These are phyloP conservation scores for Alternaria infectoria DNA, from an alignment of 2,329 filamentous ascomycete species.

Conservation along the genomic window DNA sequence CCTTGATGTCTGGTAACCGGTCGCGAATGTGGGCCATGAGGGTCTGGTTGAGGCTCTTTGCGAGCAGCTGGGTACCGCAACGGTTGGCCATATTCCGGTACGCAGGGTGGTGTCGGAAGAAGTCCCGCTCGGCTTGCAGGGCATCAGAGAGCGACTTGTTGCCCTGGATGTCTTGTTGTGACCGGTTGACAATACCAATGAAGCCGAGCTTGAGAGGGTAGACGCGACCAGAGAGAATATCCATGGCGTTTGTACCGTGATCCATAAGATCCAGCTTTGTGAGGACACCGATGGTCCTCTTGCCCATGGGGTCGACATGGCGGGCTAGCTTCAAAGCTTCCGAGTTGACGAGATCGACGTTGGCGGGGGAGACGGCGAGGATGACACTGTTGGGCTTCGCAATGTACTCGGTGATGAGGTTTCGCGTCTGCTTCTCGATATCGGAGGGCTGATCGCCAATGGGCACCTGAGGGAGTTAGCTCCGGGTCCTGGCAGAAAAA, in stretches of 20 bases:
- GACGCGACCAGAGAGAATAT: conserved; percentile 95
- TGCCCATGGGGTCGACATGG: conserved; percentile 93
- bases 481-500: conserved; percentile 3
- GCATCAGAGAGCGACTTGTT: conserved; percentile 95
- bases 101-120: conserved; percentile 95
- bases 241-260: conserved; percentile 95
- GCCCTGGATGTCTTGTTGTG: conserved; percentile 95
- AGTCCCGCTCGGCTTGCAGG: conserved; percentile 86
- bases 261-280: conserved; percentile 99
- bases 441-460: conserved; percentile 97
- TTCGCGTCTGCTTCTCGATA: conserved; percentile 98
- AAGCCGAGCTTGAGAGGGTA: conserved; percentile 97
- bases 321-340: conserved; percentile 95
- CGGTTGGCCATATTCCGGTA: conserved; percentile 94
- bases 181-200: conserved; percentile 96
- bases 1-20: conserved; percentile 95
- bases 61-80: conserved; percentile 92
- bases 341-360: conserved; percentile 98
- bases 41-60: conserved; percentile 92
- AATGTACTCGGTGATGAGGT: conserved; percentile 96
- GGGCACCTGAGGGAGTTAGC: conserved; percentile 69
- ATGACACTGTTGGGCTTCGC: conserved; percentile 99
- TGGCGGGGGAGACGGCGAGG: conserved; percentile 93
- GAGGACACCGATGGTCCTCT: conserved; percentile 93
- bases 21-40: conserved; percentile 97